Evolutionary conservation across 2,329 filamentous ascomycete species (phyloP).

Genomic region (Aspergillus felis): DNA sequence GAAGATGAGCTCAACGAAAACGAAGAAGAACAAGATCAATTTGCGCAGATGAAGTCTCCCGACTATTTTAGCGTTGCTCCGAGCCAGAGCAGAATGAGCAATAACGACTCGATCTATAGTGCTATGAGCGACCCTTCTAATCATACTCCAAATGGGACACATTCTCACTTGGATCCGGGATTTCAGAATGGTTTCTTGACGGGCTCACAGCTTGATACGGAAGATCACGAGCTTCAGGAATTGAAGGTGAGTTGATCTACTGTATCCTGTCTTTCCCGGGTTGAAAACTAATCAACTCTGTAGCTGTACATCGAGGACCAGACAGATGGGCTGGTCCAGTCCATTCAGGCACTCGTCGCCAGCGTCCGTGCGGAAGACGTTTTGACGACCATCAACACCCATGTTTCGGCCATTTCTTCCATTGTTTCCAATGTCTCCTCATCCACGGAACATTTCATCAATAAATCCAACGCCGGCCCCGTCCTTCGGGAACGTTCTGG

Average conservation of each 20-base stretch:
- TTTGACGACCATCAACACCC: constrained; percentile 62
- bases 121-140: constrained; percentile 62
- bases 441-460: constrained; percentile 58
- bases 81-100: constrained; percentile 50
- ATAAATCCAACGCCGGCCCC: constrained; percentile 43
- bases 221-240: constrained; percentile 53
- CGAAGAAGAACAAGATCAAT: constrained; percentile 65
- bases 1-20: constrained; percentile 73
- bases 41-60: constrained; percentile 62
- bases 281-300: constrained; percentile 17
- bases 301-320: constrained; percentile 79
- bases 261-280: constrained; percentile 6
- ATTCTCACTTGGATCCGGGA: constrained; percentile 28
- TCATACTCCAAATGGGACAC: constrained; percentile 30
- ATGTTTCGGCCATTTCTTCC: constrained; percentile 66
- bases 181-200: constrained; percentile 26
- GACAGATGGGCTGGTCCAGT: constrained; percentile 71
- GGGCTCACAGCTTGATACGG: constrained; percentile 30
- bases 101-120: constrained; percentile 71
- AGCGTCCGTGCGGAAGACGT: constrained; percentile 64
- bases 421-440: constrained; percentile 68
- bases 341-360: constrained; percentile 75
- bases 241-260: constrained; percentile 50
- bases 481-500: constrained; percentile 47
- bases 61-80: constrained; percentile 63